phyloP scores from a whole-genome alignment of 83 land plant species.

The Thuja plicata region DNA sequence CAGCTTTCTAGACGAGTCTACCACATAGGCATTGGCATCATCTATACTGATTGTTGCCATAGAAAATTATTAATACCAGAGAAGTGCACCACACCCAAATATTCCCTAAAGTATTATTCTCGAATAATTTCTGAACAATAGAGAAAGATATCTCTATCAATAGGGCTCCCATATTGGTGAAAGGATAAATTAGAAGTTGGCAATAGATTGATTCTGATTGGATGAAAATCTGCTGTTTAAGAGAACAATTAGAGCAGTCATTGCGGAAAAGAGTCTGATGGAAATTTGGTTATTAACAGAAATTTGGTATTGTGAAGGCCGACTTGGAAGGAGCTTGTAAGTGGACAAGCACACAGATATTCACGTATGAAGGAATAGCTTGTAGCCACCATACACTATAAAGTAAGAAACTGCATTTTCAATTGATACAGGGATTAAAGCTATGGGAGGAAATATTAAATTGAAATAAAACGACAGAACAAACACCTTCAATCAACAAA shows the following conservation, averaged over 20 bases:
- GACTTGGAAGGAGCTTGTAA: neutral
- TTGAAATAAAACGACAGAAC: no score
- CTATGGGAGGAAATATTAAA: neutral
- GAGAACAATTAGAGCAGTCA: neutral
- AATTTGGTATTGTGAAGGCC: neutral
- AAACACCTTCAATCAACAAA: no score
- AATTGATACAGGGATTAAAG: neutral
- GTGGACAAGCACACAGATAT: neutral
- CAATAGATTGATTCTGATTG: neutral
- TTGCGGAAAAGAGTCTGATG: neutral
- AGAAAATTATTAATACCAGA: neutral
- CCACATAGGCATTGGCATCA: conserved; percentile 25
- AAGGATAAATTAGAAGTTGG: neutral
- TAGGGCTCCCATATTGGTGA: neutral
- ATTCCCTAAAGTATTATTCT: neutral
- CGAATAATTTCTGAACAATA: neutral
- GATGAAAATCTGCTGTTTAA: neutral
- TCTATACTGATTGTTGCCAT: neutral
- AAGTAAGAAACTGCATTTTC: neutral
- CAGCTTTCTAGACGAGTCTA: conserved; percentile 27
- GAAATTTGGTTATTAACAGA: neutral
- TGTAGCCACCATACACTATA: neutral
- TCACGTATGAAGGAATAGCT: neutral
- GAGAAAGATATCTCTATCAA: neutral
- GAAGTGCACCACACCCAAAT: neutral